Base-by-base conservation (phyloP, 805 yeast genomes). In the Wickerhamiella azyma region DNA sequence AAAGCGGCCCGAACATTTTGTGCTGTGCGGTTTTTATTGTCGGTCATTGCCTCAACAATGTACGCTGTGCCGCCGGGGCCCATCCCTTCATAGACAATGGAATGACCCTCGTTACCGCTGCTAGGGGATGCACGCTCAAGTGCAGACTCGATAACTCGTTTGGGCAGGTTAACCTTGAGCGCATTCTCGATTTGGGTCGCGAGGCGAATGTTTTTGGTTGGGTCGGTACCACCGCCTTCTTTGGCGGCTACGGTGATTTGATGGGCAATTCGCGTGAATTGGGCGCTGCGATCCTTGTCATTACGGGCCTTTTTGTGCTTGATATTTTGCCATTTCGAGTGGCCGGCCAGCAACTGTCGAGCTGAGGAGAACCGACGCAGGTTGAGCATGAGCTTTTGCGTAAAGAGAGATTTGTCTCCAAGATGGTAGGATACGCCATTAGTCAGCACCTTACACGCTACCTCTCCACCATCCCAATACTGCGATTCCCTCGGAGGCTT, bases 291-390 rank as follows among this genome's bases (percentile, higher is more conserved):
- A 48, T 73, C 76, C 17, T 85, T 83, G 65, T 89, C 98, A 57
- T 86, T 85, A 52, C 85, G 84, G 46, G 94, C 94, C 64, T 89
- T 89, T 59, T 83, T 92, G 59, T 86, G 96, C 59, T 86, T 82
- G 54, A 92, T 89, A 41, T 83, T 85, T 37, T 94, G 84, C 98
- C 98, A 89, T 63, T 88, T 89, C 32, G 85, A 81, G 62, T 89
- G 98, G 1, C 98, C 98, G 0, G 85, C 77, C n/a, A 50, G 32
- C 26, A 19, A 11, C 3, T 9, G 16, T 10, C 26, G 14, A 16
- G 35, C 3, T 8, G 41, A 16, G 5, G 35, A 10, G 28, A 39
- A 26, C 21, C 30, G 26, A 3, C 41, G 33, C 9, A 26, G 14
- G 8, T 26, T 21, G 24, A 21, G 24, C 24, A 21, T 21, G 24